Percentiles rank a stretch among this genome's conserved stretches.
phyloP scores from a whole-genome alignment of 108 stramenopile genomes.

The Skeletonema grethae region DNA sequence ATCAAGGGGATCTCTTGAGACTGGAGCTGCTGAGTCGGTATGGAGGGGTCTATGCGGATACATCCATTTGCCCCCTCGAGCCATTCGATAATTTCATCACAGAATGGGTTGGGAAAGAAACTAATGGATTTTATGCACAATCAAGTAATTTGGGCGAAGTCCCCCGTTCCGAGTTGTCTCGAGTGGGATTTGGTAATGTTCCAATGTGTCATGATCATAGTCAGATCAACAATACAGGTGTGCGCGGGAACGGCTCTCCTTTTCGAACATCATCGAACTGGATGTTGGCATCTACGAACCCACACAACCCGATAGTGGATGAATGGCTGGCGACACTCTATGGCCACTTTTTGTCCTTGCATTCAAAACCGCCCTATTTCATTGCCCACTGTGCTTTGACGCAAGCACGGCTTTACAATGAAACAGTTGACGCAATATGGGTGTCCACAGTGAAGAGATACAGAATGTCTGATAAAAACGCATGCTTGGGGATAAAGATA shows the following conservation, averaged over 20 bases:
- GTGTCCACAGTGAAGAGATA: too few species aligned
- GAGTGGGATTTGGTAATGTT: too few species aligned
- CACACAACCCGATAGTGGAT: conserved; percentile 7
- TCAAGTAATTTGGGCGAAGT: neutral
- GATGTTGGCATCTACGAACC: conserved; percentile 2
- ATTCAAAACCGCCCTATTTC: neutral
- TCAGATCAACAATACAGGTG: neutral
- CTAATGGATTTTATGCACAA: neutral
- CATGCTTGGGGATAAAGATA: too few species aligned
- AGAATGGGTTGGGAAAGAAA: neutral
- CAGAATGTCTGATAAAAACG: too few species aligned
- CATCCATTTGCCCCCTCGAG: conserved; percentile 8
- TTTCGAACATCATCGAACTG: neutral
- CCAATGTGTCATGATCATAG: neutral
- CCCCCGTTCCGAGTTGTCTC: too few species aligned
- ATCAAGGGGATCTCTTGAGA: conserved; percentile 5
- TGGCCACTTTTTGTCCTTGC: neutral
- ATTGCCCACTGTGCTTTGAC: neutral
- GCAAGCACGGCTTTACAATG: conserved; percentile 4
- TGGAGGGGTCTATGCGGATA: conserved; percentile 10
- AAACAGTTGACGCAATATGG: neutral
- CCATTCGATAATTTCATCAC: conserved; percentile 7
- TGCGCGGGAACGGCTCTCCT: neutral
- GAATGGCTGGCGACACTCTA: neutral
- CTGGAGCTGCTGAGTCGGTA: conserved; percentile 12